phyloP scores from a whole-genome alignment of 345 rosid species.

The Laguncularia racemosa region DNA sequence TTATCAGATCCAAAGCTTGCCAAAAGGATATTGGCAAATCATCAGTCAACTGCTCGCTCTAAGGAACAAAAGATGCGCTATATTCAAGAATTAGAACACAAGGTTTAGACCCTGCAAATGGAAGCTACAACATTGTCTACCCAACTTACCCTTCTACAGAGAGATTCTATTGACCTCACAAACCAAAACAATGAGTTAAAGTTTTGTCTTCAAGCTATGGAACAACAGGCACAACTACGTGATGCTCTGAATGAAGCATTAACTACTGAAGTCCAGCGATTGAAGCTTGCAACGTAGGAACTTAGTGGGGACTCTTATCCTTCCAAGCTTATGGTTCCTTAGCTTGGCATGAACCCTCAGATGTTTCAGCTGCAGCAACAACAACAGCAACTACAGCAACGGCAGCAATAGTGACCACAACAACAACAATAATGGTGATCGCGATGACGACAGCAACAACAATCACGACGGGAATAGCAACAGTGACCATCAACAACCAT shows the following conservation, averaged over 20 bases:
- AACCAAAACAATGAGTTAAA: too few relatives aligned
- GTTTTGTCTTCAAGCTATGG: too few relatives aligned
- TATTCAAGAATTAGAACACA: constrained; percentile 86
- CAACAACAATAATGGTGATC: too few relatives aligned
- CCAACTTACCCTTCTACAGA: too few relatives aligned
- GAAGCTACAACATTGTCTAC: too few relatives aligned
- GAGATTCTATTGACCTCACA: too few relatives aligned
- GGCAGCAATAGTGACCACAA: too few relatives aligned
- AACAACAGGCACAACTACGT: constrained; percentile 90
- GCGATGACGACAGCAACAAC: too few relatives aligned
- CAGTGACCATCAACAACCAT: too few relatives aligned
- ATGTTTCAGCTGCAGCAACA: constrained; percentile 43
- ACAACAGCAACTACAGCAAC: constrained; percentile 35
- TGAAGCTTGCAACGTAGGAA: constrained; percentile 46
- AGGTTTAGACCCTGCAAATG: constrained; percentile 93
- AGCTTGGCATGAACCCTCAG: constrained; percentile 31
- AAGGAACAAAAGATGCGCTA: constrained; percentile 94
- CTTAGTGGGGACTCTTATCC: too few relatives aligned
- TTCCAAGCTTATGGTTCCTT: constrained; percentile 34
- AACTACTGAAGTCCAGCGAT: constrained; percentile 48
- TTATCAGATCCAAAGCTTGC: constrained; percentile 47
- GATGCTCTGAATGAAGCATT: constrained; percentile 64
- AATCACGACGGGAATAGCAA: too few relatives aligned
- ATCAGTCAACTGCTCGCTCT: constrained; percentile 95
- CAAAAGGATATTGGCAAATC: constrained; percentile 89